Percentiles rank a stretch among this genome's conserved stretches.
Evolutionary conservation across 495 filamentous ascomycete genomes (phyloP).

Genomic region (Tuber umbilicatum): DNA sequence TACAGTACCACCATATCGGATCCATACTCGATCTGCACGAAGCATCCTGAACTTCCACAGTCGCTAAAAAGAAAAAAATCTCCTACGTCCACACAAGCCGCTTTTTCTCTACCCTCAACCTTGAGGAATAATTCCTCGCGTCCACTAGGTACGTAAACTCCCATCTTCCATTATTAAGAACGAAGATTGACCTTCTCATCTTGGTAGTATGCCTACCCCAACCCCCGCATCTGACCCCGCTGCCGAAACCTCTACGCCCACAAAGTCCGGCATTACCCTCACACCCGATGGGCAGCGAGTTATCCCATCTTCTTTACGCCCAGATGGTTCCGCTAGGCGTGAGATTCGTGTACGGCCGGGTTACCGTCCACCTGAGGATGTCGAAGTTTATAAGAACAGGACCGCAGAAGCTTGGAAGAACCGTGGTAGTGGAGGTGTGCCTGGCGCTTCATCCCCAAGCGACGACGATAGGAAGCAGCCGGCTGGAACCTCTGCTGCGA

Average conservation of each 20-base stretch:
- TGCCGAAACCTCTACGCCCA: constrained; percentile 44
- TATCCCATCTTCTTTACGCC: constrained; percentile 77
- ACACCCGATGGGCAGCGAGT: constrained; percentile 70
- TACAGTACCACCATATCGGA: background rate
- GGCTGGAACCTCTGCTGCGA: constrained; percentile 46
- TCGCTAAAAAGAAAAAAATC: background rate
- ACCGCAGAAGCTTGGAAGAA: constrained; percentile 80
- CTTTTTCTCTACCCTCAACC: background rate
- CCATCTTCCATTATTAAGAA: constrained; percentile 14
- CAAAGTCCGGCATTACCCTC: constrained; percentile 71
- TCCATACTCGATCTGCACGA: background rate
- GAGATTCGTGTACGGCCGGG: constrained; percentile 91
- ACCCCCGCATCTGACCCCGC: constrained; percentile 21
- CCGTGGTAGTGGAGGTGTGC: constrained; percentile 67
- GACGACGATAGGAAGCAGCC: constrained; percentile 47
- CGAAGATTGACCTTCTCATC: constrained; percentile 2
- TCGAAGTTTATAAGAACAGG: constrained; percentile 91
- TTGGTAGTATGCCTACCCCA: constrained; percentile 15
- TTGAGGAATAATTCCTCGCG: background rate
- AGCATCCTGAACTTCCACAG: background rate
- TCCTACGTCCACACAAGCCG: background rate
- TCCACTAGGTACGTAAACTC: background rate
- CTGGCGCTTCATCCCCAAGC: constrained; percentile 63
- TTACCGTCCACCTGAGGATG: constrained; percentile 91
- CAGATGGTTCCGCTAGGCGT: constrained; percentile 81